Evolutionary conservation across 2,329 filamentous ascomycete genomes (phyloP).

Genomic region (Claviceps fusiformis): DNA sequence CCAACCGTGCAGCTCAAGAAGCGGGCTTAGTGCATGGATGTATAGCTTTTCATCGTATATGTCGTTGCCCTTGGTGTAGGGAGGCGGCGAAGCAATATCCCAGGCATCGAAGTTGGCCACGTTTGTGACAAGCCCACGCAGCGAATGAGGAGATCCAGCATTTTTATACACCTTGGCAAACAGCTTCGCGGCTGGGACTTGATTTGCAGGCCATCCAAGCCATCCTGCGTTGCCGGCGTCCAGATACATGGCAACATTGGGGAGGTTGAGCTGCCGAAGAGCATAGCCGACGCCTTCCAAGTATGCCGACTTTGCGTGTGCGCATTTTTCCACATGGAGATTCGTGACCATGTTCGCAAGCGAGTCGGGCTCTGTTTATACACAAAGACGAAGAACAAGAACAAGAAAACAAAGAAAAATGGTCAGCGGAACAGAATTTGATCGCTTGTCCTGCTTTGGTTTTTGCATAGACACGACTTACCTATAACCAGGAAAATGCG

Average conservation of each 20-base stretch:
- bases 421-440: background rate
- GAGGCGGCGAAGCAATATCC: slow-evolving; percentile 25
- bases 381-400: no score
- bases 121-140: slow-evolving; percentile 44
- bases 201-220: slow-evolving; percentile 44
- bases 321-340: slow-evolving; percentile 34
- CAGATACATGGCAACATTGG: slow-evolving; percentile 44
- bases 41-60: slow-evolving; percentile 44
- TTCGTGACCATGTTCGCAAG: slow-evolving; percentile 48
- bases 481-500: slow-evolving; percentile 31
- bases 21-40: slow-evolving; percentile 48
- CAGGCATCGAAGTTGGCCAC: slow-evolving; percentile 45
- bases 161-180: slow-evolving; percentile 35
- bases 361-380: slow-evolving; percentile 37
- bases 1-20: slow-evolving; percentile 37
- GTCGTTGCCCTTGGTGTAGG: slow-evolving; percentile 32
- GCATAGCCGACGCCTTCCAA: slow-evolving; percentile 37
- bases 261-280: slow-evolving; percentile 35
- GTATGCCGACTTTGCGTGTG: slow-evolving; percentile 33
- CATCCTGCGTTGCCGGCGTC: slow-evolving; percentile 45
- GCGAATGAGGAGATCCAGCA: slow-evolving; percentile 32
- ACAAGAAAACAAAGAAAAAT: background rate
- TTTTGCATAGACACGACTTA: slow-evolving; percentile 8
- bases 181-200: slow-evolving; percentile 31
- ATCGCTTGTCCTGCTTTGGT: background rate